These are phyloP conservation scores for Nissolia schottii DNA, from an alignment of 306 rosid genomes.

Conservation along the genomic window DNA sequence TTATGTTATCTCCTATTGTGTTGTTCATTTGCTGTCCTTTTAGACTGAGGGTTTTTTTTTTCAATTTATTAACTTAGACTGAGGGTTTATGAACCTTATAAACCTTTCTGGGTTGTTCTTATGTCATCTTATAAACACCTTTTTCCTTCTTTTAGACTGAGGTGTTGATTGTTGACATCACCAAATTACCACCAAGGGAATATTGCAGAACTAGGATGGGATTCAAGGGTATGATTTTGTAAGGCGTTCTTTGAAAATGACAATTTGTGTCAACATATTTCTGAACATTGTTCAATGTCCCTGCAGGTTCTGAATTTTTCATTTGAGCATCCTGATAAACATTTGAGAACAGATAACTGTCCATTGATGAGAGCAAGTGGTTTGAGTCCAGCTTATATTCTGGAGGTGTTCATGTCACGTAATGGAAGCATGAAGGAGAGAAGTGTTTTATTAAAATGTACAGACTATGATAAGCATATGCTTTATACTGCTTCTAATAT, in stretches of 20 bases:
- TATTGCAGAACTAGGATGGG: conserved; percentile 81
- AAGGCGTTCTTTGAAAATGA: conserved; percentile 34
- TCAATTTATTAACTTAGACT: too few relatives aligned
- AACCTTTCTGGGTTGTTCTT: too few relatives aligned
- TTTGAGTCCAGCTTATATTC: too few relatives aligned
- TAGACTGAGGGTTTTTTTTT: too few relatives aligned
- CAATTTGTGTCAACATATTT: conserved; percentile 4
- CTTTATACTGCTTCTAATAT: too few relatives aligned
- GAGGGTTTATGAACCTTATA: too few relatives aligned
- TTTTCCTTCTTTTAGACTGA: conserved; percentile 15
- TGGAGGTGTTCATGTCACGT: too few relatives aligned
- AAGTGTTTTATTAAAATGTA: too few relatives aligned
- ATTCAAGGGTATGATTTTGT: conserved; percentile 56
- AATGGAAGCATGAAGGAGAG: too few relatives aligned
- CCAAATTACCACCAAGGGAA: conserved; percentile 42
- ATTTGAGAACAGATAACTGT: conserved; percentile 37
- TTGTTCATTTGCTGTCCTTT: too few relatives aligned
- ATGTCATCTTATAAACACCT: conserved; percentile 27
- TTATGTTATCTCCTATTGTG: too few relatives aligned
- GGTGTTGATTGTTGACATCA: conserved; percentile 31
- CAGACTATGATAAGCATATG: too few relatives aligned
- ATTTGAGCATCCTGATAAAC: conserved; percentile 41
- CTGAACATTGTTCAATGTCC: conserved; percentile 1
- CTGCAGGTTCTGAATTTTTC: conserved; percentile 45
- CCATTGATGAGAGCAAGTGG: conserved; percentile 50